Evolutionary conservation across 2,329 filamentous ascomycete genomes (phyloP), one percentile per base, ranked within the genome.

Genomic region (Paramyrothecium sp.): DNA sequence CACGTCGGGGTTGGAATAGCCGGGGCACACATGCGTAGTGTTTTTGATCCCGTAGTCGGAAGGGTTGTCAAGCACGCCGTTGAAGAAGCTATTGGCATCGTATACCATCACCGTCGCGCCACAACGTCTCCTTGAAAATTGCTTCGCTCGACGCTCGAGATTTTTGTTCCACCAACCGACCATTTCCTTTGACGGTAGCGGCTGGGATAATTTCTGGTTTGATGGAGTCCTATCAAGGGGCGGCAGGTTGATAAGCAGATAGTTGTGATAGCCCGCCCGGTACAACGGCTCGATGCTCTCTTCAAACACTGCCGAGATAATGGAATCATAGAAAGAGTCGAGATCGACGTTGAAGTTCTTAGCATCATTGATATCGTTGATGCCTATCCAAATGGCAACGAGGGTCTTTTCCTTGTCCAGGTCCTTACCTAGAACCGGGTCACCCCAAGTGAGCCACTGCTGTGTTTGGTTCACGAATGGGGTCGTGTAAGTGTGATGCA

Each of bases 401-500:
- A 59, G 49, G 26, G 52, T 33, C 49, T 53, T 54, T 13, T 41
- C 23, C 49, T 55, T 59, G 22, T 59, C 38, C 7, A 59, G 20
- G 2, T 20, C 17, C 5, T 19, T 44, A 10, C 41, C 53, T 1
- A 59, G 44, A 7, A 54, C 55, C n/a, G 55, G 55, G 7, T 59
- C 58, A 16, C 55, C 58, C 41, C 46, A 59, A 5, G 52, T 55
- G 19, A 59, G 53, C 19, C 54, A 59, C 21, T 59, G 58, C 26
- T 57, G 58, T 7, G 58, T 59, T 38, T 59, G 55, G 23, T 59
- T 59, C 26, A 59, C 53, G 3, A 59, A 16, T 0, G 58, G 55
- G 7, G 57, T 30, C 2, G 58, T 59, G 10, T 51, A 57, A 3
- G 38, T 23, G 46, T 57, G 55, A 13, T 59, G 58, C 11, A 57